Evolutionary conservation across 768 basidiomycete genomes (phyloP).

Genomic region (Favolaschia claudopus): DNA sequence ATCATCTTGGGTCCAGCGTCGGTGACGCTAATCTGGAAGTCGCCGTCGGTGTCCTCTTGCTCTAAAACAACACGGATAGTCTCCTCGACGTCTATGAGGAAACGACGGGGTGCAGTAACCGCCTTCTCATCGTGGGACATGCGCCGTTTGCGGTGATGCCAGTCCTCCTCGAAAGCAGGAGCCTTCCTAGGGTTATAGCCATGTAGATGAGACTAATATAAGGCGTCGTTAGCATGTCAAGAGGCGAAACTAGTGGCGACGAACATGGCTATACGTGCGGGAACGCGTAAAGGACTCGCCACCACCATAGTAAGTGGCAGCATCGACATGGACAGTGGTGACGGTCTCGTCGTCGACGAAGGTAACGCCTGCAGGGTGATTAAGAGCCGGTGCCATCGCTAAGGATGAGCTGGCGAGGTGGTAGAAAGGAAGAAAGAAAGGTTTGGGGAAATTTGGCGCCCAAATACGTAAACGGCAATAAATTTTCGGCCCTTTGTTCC

Average conservation of each 20-base stretch:
- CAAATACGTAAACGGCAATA: no score
- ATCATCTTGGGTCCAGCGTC: slow-evolving; percentile 98
- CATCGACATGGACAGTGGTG: slow-evolving; percentile 65
- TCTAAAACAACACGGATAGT: slow-evolving; percentile 96
- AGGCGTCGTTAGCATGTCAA: slow-evolving; percentile 15
- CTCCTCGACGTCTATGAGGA: slow-evolving; percentile 97
- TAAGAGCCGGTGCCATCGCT: slow-evolving; percentile 69
- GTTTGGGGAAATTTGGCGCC: no score
- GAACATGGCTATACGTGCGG: slow-evolving; percentile 87
- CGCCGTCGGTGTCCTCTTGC: slow-evolving; percentile 97
- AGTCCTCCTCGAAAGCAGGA: slow-evolving; percentile 81
- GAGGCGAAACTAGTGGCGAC: slow-evolving; percentile 33
- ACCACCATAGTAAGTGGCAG: slow-evolving; percentile 84
- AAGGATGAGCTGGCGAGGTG: slow-evolving; percentile 17
- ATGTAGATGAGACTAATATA: slow-evolving; percentile 69
- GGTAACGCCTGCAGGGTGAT: slow-evolving; percentile 68
- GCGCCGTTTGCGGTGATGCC: slow-evolving; percentile 74
- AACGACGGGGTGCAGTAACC: slow-evolving; percentile 80
- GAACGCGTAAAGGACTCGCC: slow-evolving; percentile 81
- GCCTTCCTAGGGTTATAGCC: slow-evolving; percentile 75
- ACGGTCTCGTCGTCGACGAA: slow-evolving; percentile 70
- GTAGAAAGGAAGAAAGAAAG: neutral
- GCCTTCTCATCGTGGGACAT: slow-evolving; percentile 95
- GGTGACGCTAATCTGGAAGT: slow-evolving; percentile 95
- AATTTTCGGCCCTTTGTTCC: no score